Base-by-base conservation (phyloP, 208 protist genomes). In the Leishmania lainsoni region DNA sequence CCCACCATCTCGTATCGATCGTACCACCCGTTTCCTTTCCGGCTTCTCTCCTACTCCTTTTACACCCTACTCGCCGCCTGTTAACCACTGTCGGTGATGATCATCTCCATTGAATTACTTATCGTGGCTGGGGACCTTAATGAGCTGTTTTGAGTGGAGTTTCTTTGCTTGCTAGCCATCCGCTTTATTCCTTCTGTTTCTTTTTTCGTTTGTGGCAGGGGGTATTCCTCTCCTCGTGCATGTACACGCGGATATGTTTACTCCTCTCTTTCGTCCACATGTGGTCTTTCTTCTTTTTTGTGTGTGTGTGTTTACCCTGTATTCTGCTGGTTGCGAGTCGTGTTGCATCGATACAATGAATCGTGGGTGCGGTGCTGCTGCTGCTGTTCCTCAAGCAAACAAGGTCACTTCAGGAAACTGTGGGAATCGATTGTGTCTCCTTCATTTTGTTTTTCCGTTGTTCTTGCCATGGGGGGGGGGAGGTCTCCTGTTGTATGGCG, bases 101-200 rank as follows among this genome's bases (percentile, higher is more conserved):
- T 48, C 39, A 70, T 70, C 35, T n/a, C 26, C 35, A 42, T 68
- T 68, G 17, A 42, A 8, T 20, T n/a, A 32, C 65, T 20, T 20
- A 49, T 48, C 35, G 10, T 39, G 35, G 5, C 35, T 49, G 9
- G 35, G 61, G 16, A 17, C 17, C 20, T n/a, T 42, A 51, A 49
- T 5, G 1, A 72, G 1, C 5, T 51, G 6, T 51, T 42, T 52
- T n/a, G 42, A 52, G 22, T 42, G 22, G 68, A 0, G 42, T 61
- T 48, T 5, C 17, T 58, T 35, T 2, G 6, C 48, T 61, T 12
- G 16, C 29, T 54, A 5, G 49, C 52, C n/a, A 2, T 39, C 6
- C 12, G 8, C 48, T 58, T 51, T 29, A 22, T 74, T 81, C 54
- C 16, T 80, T 65, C 82, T 76, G 65, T 69, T 39, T 71, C 51